Conservation (phyloP, 2,329 filamentous ascomycete species). For the Aspergillus aculeatinus region DNA sequence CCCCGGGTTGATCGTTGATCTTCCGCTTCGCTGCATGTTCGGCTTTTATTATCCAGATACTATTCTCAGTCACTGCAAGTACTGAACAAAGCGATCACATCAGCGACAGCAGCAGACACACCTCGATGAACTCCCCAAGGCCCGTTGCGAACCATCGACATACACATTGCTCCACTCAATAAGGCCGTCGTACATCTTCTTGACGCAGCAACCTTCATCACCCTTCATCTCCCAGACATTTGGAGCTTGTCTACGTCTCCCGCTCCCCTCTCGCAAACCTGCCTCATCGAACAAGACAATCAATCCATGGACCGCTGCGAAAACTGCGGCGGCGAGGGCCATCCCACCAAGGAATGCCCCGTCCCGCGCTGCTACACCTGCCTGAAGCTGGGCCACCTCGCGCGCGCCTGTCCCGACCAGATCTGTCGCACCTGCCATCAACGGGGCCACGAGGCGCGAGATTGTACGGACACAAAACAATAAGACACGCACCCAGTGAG, state of each 20-base stretch:
- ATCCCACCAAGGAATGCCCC: neutral
- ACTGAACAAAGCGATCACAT: too few species aligned
- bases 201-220: too few species aligned
- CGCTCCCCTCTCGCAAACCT: too few species aligned
- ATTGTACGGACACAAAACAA: neutral
- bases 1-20: too few species aligned
- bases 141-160: neutral
- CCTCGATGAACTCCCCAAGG: neutral
- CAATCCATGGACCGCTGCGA: neutral
- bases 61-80: too few species aligned
- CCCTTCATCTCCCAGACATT: too few species aligned
- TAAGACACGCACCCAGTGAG: neutral
- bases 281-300: neutral
- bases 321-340: neutral
- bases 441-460: neutral
- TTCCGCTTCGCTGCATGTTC: too few species aligned
- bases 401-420: neutral
- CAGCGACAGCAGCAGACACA: neutral
- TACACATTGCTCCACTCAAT: neutral
- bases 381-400: neutral
- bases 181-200: neutral
- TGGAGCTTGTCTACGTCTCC: too few species aligned
- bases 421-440: neutral
- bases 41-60: too few species aligned
- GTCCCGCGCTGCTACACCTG: constrained; percentile 1